Evolutionary conservation across 2,329 filamentous ascomycete genomes (phyloP), one percentile per base, ranked within the genome.

Genomic region (Pseudopyricularia javanii): DNA sequence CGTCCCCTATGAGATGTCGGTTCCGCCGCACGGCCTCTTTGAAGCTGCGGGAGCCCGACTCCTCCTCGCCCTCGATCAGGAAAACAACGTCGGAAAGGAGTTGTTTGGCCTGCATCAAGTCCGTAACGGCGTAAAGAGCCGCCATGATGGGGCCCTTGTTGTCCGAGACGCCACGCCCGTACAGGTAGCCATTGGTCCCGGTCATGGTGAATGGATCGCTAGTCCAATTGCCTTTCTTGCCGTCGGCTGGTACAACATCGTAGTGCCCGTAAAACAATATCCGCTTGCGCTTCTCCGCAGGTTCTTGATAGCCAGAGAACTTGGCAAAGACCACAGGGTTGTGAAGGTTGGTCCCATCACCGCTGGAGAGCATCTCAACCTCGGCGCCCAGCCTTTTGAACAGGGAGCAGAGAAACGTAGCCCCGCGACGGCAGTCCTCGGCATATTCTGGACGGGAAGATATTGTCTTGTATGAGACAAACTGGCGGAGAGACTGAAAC

Each of bases 201-300:
- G 85, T 85, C 62, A 97, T 77, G n/a, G 84, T 77, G 64, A 97
- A 98, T 0, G 93, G 94, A 57, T 97, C 88, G 2, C 82, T 83
- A 37, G 80, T 77, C 93, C 93, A 98, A 59, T 88, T 91, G 35
- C 80, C 79, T 54, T 85, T 82, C 57, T 86, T 86, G 35, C 85
- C 83, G 59, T 95, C 89, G 0, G 93, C 93, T 1, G 90, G 80
- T 3, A 98, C 93, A 2, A 98, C 91, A 63, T 98, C 93, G 71
- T 98, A 98, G 65, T 98, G 93, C 0, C 94, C 93, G 63, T 98
- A 98, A 65, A 98, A 98, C 0, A 98, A 72, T 8, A 97, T 88
- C 30, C 88, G 90, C 69, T 93, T 95, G 17, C 88, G 79, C 26
- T 80, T 74, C 26, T 79, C 75, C 0, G 79, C 71, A 1, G 82